These are phyloP conservation scores for Penicillium longicatenatum DNA, from an alignment of 495 filamentous ascomycete genomes.

Conservation along the genomic window DNA sequence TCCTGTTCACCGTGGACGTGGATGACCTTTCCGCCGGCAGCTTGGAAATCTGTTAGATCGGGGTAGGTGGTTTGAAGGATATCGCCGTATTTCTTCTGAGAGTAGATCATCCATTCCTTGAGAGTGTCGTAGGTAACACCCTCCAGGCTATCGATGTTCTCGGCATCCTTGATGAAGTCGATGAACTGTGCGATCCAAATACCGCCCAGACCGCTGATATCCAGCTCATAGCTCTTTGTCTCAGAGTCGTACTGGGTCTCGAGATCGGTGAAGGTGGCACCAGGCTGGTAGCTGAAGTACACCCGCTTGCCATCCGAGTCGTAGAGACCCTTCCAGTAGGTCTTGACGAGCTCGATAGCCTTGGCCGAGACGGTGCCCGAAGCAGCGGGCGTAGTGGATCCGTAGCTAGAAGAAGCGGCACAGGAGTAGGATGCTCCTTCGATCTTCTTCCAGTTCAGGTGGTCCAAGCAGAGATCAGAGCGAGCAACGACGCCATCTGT, in stretches of 20 bases:
- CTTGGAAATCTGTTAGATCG: constrained; percentile 46
- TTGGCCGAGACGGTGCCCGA: constrained; percentile 48
- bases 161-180: constrained; percentile 26
- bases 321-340: constrained; percentile 45
- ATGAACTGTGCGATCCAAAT: constrained; percentile 38
- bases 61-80: constrained; percentile 42
- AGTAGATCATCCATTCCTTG: constrained; percentile 44
- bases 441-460: constrained; percentile 39
- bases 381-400: constrained; percentile 12
- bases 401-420: constrained; percentile 23
- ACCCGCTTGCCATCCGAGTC: constrained; percentile 45
- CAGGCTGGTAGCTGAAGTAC: constrained; percentile 50
- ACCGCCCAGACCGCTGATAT: constrained; percentile 37
- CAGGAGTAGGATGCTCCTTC: constrained; percentile 51
- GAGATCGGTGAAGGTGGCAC: constrained; percentile 44
- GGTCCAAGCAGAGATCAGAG: constrained; percentile 48
- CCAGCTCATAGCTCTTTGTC: constrained; percentile 39
- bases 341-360: constrained; percentile 40
- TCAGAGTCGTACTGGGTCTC: constrained; percentile 42
- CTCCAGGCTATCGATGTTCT: constrained; percentile 36
- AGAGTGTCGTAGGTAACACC: constrained; percentile 53
- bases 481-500: constrained; percentile 51
- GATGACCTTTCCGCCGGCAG: constrained; percentile 52
- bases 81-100: constrained; percentile 17
- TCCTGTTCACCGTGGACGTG: constrained; percentile 57